Percentiles rank a stretch among this genome's conserved stretches.
Conservation (phyloP, 305 asterid species). For the Solanum hybrid region DNA sequence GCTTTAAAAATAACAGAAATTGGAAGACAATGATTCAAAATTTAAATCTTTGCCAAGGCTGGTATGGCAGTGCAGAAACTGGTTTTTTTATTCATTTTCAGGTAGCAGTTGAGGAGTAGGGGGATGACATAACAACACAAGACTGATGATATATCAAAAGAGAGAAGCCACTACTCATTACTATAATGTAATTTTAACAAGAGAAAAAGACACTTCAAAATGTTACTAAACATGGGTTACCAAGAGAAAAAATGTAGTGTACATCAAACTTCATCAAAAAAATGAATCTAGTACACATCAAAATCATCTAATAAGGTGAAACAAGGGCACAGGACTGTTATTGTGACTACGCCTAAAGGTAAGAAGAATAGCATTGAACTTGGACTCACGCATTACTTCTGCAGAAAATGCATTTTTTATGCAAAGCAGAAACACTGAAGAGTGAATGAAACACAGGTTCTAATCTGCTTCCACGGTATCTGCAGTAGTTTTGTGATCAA, state of each 20-base stretch:
- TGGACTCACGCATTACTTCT: not conserved
- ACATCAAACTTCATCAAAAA: not conserved
- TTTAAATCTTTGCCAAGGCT: not conserved
- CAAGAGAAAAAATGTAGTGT: not conserved
- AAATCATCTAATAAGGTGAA: not conserved
- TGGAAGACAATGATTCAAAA: not conserved
- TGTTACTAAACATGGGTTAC: too few species aligned
- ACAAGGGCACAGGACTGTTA: not conserved
- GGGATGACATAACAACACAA: not conserved
- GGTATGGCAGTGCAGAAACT: not conserved
- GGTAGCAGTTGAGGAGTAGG: not conserved
- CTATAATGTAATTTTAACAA: not conserved
- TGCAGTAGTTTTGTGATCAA: not conserved
- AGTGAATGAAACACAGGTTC: not conserved
- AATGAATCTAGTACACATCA: not conserved
- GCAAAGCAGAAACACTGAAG: not conserved
- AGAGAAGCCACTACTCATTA: not conserved
- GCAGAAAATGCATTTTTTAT: not conserved
- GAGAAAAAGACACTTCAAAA: not conserved
- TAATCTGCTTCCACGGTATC: not conserved
- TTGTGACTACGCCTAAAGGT: not conserved
- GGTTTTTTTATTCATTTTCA: not conserved
- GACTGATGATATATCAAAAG: not conserved
- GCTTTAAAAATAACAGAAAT: not conserved
- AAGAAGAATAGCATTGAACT: not conserved